phyloP scores from a whole-genome alignment of 331 rosid genomes.

The Cydonia oblonga region DNA sequence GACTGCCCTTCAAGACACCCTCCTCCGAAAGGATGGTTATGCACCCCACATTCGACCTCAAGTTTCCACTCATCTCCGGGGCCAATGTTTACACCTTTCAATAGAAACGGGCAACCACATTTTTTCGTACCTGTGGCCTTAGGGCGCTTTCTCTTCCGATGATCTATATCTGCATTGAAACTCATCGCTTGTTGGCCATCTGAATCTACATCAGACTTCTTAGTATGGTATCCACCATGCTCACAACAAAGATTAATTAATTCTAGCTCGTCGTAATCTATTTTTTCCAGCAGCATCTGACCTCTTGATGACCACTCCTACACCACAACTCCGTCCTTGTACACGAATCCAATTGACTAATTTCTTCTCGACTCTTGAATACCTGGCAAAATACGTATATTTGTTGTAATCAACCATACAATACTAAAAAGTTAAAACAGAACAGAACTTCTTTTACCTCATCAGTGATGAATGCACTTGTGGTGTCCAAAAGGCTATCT shows the following conservation, averaged over 20 bases:
- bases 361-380: neutral
- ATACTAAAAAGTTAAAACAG: neutral
- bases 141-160: neutral
- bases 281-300: neutral
- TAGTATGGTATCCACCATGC: neutral
- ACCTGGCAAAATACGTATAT: neutral
- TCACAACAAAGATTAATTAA: neutral
- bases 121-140: neutral
- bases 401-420: neutral
- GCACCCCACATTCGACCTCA: constrained; percentile 6
- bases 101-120: neutral
- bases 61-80: neutral
- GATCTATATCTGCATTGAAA: neutral
- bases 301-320: neutral
- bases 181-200: neutral
- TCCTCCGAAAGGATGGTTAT: constrained; percentile 1
- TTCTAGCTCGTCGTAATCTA: neutral
- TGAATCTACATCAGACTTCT: neutral
- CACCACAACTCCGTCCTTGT: neutral
- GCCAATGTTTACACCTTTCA: neutral
- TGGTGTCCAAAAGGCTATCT: neutral
- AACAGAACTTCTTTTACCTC: neutral
- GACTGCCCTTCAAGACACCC: constrained; percentile 5
- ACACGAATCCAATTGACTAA: neutral
- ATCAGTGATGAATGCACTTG: neutral